Evolutionary conservation across 2,329 filamentous ascomycete species (phyloP).

Genomic region (Alternaria ethzedia): DNA sequence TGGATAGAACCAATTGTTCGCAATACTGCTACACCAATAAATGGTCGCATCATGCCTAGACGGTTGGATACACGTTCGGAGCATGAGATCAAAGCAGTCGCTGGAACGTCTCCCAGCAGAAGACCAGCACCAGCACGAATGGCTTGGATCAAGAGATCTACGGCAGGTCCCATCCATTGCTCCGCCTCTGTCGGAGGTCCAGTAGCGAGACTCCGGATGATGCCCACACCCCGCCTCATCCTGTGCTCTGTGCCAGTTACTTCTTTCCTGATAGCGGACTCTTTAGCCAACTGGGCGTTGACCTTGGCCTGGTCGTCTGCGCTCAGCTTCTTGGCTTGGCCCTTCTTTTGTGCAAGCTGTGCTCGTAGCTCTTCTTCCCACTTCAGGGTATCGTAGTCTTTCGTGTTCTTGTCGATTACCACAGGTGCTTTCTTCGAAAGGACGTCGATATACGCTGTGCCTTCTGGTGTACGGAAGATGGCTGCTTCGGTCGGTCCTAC

Average conservation of each 20-base stretch:
- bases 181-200: conserved; percentile 89
- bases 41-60: conserved; percentile 77
- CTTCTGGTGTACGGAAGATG: conserved; percentile 90
- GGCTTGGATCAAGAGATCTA: conserved; percentile 73
- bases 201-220: conserved; percentile 80
- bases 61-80: conserved; percentile 76
- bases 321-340: conserved; percentile 87
- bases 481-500: conserved; percentile 88
- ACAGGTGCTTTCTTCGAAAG: conserved; percentile 80
- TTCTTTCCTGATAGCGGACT: conserved; percentile 76
- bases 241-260: conserved; percentile 73
- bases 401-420: conserved; percentile 83
- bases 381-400: conserved; percentile 94
- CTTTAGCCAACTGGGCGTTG: conserved; percentile 87
- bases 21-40: conserved; percentile 86
- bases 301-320: conserved; percentile 89
- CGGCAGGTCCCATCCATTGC: conserved; percentile 84
- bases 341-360: conserved; percentile 92
- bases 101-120: conserved; percentile 79
- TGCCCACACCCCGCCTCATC: conserved; percentile 81
- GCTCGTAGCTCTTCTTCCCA: conserved; percentile 93
- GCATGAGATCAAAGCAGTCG: conserved; percentile 79
- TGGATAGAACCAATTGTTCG: conserved; percentile 77
- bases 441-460: conserved; percentile 87
- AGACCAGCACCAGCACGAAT: conserved; percentile 82